Conservation (phyloP, 352 stramenopile species). For the Phytopythium mirpurense region DNA sequence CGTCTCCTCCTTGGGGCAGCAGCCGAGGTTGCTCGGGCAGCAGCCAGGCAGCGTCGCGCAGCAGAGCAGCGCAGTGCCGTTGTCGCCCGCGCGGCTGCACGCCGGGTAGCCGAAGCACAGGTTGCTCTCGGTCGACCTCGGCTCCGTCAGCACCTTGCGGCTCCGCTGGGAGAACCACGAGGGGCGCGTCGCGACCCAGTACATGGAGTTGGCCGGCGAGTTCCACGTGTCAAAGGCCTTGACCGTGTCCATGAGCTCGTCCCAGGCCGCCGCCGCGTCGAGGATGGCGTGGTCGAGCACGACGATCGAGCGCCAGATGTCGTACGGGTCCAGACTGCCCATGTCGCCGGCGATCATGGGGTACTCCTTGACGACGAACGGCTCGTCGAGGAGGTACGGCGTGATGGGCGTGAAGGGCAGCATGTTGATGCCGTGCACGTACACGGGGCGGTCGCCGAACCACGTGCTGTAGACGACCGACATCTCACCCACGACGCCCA, state of each 20-base stretch:
- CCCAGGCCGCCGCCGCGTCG: constrained; percentile 47
- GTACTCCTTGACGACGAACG: constrained; percentile 56
- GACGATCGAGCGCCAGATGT: constrained; percentile 75
- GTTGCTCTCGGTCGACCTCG: constrained; percentile 27
- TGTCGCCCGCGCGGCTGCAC: constrained; percentile 46
- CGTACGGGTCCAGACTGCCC: constrained; percentile 22
- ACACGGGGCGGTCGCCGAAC: constrained; percentile 68
- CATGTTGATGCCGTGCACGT: constrained; percentile 84
- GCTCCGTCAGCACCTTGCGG: constrained; percentile 17
- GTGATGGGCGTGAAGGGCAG: constrained; percentile 80
- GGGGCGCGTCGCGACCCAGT: constrained; percentile 67
- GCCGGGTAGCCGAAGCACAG: constrained; percentile 65
- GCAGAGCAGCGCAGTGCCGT: constrained; percentile 56
- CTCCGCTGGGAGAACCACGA: constrained; percentile 62
- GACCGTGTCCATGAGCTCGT: constrained; percentile 47
- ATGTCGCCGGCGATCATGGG: constrained; percentile 41
- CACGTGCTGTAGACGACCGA: constrained; percentile 81
- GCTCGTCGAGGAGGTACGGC: constrained; percentile 45
- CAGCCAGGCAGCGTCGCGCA: constrained; percentile 66
- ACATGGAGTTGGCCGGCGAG: constrained; percentile 62
- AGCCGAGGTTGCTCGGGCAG: constrained; percentile 56
- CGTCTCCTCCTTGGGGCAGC: constrained; percentile 48
- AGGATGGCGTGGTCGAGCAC: constrained; percentile 73
- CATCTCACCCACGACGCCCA: constrained; percentile 73
- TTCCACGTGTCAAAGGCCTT: constrained; percentile 70